Conservation (phyloP, 495 filamentous ascomycete species). For the Lineolata rhizophorae region DNA sequence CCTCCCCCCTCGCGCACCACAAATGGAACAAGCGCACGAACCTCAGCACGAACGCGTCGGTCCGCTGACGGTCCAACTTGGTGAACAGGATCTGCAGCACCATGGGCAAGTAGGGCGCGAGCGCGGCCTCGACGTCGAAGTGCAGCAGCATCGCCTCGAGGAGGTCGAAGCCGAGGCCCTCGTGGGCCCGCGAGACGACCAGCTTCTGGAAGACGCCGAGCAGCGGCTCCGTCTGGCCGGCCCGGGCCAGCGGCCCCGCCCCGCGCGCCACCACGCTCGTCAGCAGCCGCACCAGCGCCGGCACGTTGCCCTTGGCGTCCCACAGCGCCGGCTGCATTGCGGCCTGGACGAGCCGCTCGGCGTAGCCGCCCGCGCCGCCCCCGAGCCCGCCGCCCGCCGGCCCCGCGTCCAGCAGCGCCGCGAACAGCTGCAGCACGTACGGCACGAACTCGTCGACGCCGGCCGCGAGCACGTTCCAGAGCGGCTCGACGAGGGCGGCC, state of each 20-base stretch:
- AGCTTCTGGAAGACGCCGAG: conserved; percentile 87
- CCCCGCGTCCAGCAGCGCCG: conserved; percentile 67
- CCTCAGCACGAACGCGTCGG: conserved; percentile 56
- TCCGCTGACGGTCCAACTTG: conserved; percentile 42
- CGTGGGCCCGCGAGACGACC: conserved; percentile 46
- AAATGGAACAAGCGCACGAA: conserved; percentile 89
- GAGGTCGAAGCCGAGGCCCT: conserved; percentile 70
- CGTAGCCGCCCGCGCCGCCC: conserved; percentile 48
- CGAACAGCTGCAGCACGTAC: conserved; percentile 90
- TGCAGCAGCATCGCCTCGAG: conserved; percentile 54
- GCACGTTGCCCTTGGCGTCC: conserved; percentile 82
- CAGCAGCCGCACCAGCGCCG: conserved; percentile 70
- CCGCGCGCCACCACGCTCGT: conserved; percentile 62
- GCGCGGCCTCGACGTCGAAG: conserved; percentile 40
- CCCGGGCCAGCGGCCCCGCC: conserved; percentile 42
- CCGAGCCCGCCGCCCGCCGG: conserved; percentile 49
- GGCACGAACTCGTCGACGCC: conserved; percentile 87
- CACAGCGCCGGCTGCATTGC: conserved; percentile 59
- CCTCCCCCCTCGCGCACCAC: conserved; percentile 47
- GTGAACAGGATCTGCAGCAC: conserved; percentile 69
- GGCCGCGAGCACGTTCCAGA: conserved; percentile 49
- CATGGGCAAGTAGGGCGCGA: conserved; percentile 56
- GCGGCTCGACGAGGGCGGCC: conserved; percentile 50
- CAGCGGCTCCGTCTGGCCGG: conserved; percentile 58
- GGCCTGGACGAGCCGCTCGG: conserved; percentile 48